These are phyloP conservation scores for Apophysomyces ossiformis DNA, from an alignment of 371 early-diverging fungal species.

Conservation along the genomic window DNA sequence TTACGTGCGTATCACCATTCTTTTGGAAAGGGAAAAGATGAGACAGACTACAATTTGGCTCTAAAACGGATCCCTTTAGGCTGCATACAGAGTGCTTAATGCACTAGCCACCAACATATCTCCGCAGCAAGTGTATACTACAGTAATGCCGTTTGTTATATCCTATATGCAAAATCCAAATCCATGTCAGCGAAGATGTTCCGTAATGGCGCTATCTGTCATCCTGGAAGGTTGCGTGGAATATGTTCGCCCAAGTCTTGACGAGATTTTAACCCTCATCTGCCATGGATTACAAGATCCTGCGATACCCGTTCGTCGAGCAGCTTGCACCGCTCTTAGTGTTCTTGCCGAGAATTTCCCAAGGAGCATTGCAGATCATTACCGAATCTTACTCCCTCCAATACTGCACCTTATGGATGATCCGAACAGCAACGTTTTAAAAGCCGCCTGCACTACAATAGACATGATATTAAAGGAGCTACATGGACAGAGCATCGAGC, in stretches of 20 bases:
- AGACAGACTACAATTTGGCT: not conserved
- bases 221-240: conserved; percentile 88
- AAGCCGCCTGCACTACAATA: conserved; percentile 79
- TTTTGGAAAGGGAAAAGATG: not conserved
- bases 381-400: conserved; percentile 78
- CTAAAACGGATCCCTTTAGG: conserved; percentile 17
- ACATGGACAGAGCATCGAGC: conserved; percentile 72
- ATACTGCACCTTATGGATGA: conserved; percentile 82
- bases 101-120: conserved; percentile 79
- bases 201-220: conserved; percentile 85
- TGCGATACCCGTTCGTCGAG: conserved; percentile 75
- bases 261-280: conserved; percentile 74
- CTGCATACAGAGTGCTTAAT: conserved; percentile 73
- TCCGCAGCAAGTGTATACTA: conserved; percentile 84
- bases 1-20: conserved; percentile 20
- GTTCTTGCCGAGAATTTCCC: conserved; percentile 81
- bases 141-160: conserved; percentile 70
- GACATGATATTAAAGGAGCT: conserved; percentile 84
- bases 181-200: conserved; percentile 77
- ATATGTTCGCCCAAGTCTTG: conserved; percentile 68
- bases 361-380: conserved; percentile 74
- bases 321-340: conserved; percentile 86
- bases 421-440: conserved; percentile 65
- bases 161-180: conserved; percentile 75
- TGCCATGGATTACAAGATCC: conserved; percentile 79